A percentile compares a stretch with the other conserved stretches of the same genome.
Conservation (phyloP, 2,329 filamentous ascomycete genomes). For the Dendrostoma leiphaemia region DNA sequence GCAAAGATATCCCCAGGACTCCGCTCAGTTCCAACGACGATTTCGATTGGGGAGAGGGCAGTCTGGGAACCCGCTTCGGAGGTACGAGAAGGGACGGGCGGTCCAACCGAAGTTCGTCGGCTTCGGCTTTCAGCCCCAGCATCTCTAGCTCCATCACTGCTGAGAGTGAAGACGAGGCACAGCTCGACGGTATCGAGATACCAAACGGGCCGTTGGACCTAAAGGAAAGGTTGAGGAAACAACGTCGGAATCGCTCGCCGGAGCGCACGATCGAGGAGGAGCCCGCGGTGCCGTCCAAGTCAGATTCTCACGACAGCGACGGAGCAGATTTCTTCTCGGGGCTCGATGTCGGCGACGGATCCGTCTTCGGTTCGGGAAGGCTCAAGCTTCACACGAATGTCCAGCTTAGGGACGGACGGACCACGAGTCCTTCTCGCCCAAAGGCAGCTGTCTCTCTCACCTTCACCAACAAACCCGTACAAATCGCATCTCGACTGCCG, state of each 20-base stretch:
- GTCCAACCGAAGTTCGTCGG: conserved; percentile 80
- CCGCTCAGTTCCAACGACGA: conserved; percentile 65
- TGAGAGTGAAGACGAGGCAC: conserved; percentile 88
- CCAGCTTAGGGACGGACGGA: conserved; percentile 73
- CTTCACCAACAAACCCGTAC: conserved; percentile 76
- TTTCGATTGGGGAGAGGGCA: conserved; percentile 92
- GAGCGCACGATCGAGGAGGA: conserved; percentile 43
- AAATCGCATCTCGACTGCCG: conserved; percentile 68
- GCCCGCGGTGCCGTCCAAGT: conserved; percentile 18
- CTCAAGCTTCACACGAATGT: conserved; percentile 88
- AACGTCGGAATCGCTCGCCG: conserved; percentile 61
- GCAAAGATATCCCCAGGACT: conserved; percentile 61
- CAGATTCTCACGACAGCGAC: conserved; percentile 34
- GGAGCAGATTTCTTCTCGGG: conserved; percentile 81
- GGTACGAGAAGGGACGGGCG: conserved; percentile 79
- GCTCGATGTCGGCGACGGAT: conserved; percentile 81
- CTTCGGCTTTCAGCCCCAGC: conserved; percentile 88
- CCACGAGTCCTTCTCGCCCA: conserved; percentile 67
- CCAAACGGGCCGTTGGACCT: conserved; percentile 84
- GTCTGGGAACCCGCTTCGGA: conserved; percentile 84
- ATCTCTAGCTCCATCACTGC: conserved; percentile 85
- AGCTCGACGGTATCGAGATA: conserved; percentile 79
- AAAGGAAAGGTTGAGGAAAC: conserved; percentile 70
- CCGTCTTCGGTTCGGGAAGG: conserved; percentile 77
- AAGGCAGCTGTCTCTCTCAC: conserved; percentile 82